Conservation (phyloP, 2,329 filamentous ascomycete species). For the Aureobasidium zeae region DNA sequence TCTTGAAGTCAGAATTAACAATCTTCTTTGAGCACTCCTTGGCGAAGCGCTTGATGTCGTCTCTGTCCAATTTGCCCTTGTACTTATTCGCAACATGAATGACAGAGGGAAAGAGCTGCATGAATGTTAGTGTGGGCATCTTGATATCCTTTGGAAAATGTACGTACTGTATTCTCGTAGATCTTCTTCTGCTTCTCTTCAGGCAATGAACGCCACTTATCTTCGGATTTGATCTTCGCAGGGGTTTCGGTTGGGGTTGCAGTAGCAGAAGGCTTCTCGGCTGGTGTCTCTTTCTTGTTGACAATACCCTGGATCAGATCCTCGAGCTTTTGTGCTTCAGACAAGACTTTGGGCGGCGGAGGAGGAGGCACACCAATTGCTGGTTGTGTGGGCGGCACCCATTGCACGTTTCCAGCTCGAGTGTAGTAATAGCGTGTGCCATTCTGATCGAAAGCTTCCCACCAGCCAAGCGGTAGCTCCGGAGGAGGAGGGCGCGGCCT, state of each 20-base stretch:
- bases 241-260: constrained; percentile 56
- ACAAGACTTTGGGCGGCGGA: constrained; percentile 52
- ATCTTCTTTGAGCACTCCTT: constrained; percentile 71
- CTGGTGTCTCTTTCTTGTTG: constrained; percentile 48
- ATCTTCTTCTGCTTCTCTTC: constrained; percentile 88
- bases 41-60: constrained; percentile 56
- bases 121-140: constrained; percentile 14
- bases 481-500: constrained; percentile 39
- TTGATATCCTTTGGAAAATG: neutral
- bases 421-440: constrained; percentile 83
- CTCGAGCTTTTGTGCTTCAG: constrained; percentile 66
- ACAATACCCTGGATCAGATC: constrained; percentile 63
- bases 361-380: constrained; percentile 44
- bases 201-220: constrained; percentile 61
- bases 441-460: constrained; percentile 58
- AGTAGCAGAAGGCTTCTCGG: constrained; percentile 44
- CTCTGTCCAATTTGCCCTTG: constrained; percentile 74
- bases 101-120: constrained; percentile 71
- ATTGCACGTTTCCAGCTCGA: constrained; percentile 66
- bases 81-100: constrained; percentile 82
- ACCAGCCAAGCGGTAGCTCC: constrained; percentile 77
- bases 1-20: constrained; percentile 84
- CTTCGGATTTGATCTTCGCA: constrained; percentile 47
- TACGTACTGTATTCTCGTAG: constrained; percentile 76
- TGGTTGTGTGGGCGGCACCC: constrained; percentile 65